Evolutionary conservation across 1,139 yeast genomes (phyloP).

Genomic region (Starmera stellimalicola): DNA sequence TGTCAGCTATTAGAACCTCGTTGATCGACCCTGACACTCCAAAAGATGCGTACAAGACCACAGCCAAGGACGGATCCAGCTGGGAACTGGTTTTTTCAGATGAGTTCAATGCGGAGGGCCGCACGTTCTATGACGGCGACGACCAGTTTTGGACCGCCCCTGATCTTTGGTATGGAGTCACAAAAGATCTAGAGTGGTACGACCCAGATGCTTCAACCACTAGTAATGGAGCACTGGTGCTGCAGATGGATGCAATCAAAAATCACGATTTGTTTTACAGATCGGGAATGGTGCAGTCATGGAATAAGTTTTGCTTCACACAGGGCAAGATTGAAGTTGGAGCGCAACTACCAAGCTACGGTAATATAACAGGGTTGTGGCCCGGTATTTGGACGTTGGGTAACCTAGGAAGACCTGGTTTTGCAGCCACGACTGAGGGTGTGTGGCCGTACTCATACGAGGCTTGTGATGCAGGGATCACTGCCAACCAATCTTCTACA

Average conservation of each 20-base stretch:
- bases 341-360: slow-evolving; percentile 63
- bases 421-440: slow-evolving; percentile 68
- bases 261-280: slow-evolving; percentile 68
- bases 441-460: slow-evolving; percentile 87
- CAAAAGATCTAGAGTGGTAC: slow-evolving; percentile 82
- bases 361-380: slow-evolving; percentile 69
- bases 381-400: slow-evolving; percentile 90
- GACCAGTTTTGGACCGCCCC: slow-evolving; percentile 79
- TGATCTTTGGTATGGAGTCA: slow-evolving; percentile 71
- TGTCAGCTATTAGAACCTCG: slow-evolving; percentile 51
- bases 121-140: slow-evolving; percentile 76
- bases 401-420: slow-evolving; percentile 78
- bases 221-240: slow-evolving; percentile 49
- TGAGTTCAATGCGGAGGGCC: slow-evolving; percentile 74
- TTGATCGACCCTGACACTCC: slow-evolving; percentile 82
- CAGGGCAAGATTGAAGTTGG: slow-evolving; percentile 67
- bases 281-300: slow-evolving; percentile 76
- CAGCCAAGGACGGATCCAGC: slow-evolving; percentile 42
- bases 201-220: slow-evolving; percentile 76
- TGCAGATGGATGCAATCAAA: slow-evolving; percentile 66
- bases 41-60: slow-evolving; percentile 33
- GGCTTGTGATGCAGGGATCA: slow-evolving; percentile 78
- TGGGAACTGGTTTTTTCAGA: slow-evolving; percentile 75
- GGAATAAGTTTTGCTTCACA: slow-evolving; percentile 78
- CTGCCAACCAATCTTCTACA: slow-evolving; percentile 77